A percentile compares a stretch with the other conserved stretches of the same genome.
These are phyloP conservation scores for Orbilia brochopaga DNA, from an alignment of 2,329 filamentous ascomycete genomes.

Conservation along the genomic window DNA sequence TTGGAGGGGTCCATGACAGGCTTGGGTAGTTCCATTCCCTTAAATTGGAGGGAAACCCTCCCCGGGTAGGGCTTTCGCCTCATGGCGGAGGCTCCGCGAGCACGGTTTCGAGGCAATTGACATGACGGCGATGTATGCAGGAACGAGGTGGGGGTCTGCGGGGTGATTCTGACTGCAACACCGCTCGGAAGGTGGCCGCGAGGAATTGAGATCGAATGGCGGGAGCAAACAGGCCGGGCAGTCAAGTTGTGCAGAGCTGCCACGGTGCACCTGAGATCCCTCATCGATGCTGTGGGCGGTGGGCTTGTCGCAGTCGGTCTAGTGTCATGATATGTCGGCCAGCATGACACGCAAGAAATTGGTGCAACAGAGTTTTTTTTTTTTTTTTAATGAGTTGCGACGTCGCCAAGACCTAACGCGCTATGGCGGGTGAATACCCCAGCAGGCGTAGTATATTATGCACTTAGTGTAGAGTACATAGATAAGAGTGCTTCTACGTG, in stretches of 20 bases:
- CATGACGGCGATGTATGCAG: conserved; percentile 37
- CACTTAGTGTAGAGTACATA: no score
- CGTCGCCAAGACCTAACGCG: background rate
- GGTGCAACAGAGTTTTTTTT: background rate
- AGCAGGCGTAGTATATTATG: no score
- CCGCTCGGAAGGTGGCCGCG: background rate
- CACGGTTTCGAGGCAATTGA: conserved; percentile 33
- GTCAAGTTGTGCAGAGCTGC: conserved; percentile 30
- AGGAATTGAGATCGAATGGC: background rate
- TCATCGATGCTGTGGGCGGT: conserved; percentile 26
- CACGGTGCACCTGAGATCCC: conserved; percentile 18
- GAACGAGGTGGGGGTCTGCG: background rate
- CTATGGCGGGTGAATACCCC: no score
- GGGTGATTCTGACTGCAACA: background rate
- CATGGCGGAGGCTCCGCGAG: conserved; percentile 40
- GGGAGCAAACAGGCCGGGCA: conserved; percentile 6
- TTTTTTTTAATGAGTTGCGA: background rate
- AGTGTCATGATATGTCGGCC: conserved; percentile 11
- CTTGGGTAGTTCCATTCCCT: conserved; percentile 69
- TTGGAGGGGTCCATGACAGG: conserved; percentile 69
- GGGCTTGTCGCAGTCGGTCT: conserved; percentile 6
- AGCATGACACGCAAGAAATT: background rate
- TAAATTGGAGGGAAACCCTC: conserved; percentile 33
- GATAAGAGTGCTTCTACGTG: no score
- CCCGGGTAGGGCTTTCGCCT: conserved; percentile 37